A percentile compares a stretch with the other conserved stretches of the same genome.
phyloP scores from a whole-genome alignment of 2,329 filamentous ascomycete genomes.

The Cladosporium cucumerinum region DNA sequence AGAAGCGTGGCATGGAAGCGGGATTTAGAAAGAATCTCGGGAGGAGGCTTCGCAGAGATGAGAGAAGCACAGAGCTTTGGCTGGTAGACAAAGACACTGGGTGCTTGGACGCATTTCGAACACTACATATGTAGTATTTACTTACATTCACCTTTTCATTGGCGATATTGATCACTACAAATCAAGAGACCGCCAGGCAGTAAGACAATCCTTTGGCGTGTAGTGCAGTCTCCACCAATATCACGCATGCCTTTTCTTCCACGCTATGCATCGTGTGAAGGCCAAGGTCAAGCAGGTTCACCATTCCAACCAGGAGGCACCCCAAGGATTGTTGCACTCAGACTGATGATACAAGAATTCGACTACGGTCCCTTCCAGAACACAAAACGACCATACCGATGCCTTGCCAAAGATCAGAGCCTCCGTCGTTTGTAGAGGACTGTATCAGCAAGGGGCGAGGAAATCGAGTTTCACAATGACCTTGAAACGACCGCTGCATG shows the following conservation, averaged over 20 bases:
- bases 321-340: not conserved
- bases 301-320: not conserved
- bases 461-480: too few relatives aligned
- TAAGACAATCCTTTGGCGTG: not conserved
- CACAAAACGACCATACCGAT: too few relatives aligned
- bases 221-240: not conserved
- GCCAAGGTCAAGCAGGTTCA: not conserved
- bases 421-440: too few relatives aligned
- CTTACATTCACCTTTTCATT: not conserved
- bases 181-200: not conserved
- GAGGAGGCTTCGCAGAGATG: not conserved
- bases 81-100: not conserved
- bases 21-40: not conserved
- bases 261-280: not conserved
- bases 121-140: not conserved
- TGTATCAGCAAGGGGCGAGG: too few relatives aligned
- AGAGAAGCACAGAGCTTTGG: not conserved
- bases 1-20: not conserved
- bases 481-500: too few relatives aligned
- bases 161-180: not conserved
- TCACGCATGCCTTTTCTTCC: not conserved
- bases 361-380: not conserved
- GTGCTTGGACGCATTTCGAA: not conserved
- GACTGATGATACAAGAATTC: not conserved
- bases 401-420: too few relatives aligned